A percentile compares a stretch with the other conserved stretches of the same genome.
Evolutionary conservation across 1,284 basidiomycete species (phyloP).

Genomic region (Tausonia pullulans): DNA sequence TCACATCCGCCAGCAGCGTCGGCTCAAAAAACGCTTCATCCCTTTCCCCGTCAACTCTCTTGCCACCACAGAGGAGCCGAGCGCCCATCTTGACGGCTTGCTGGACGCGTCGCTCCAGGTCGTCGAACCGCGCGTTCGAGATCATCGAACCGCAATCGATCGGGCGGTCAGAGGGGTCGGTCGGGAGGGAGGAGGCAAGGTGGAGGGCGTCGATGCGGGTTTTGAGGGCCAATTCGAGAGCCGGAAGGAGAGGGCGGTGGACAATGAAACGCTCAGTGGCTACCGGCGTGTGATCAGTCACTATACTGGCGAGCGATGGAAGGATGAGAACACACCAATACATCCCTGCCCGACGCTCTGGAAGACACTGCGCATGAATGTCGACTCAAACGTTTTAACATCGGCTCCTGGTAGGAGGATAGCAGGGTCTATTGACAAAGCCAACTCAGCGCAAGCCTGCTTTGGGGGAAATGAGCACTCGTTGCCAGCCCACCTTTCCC

Average conservation of each 20-base stretch:
- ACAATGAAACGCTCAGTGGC: conserved; percentile 90
- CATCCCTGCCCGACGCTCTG: conserved; percentile 64
- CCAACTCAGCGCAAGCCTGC: too few species aligned
- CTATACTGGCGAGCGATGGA: conserved; percentile 44
- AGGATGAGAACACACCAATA: conserved; percentile 45
- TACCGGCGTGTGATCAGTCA: conserved; percentile 28
- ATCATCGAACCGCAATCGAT: conserved; percentile 39
- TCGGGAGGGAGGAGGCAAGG: conserved; percentile 37
- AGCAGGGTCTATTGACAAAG: conserved; percentile 35
- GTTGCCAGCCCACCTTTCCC: conserved; percentile 29
- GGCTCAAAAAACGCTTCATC: conserved; percentile 66
- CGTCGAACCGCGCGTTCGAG: conserved; percentile 45
- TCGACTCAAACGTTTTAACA: conserved; percentile 38
- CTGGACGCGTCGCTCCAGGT: conserved; percentile 57
- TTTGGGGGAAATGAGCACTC: too few species aligned
- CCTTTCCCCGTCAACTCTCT: conserved; percentile 52
- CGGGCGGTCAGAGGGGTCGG: conserved; percentile 3
- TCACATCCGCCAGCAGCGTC: conserved; percentile 74
- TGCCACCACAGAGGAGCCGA: conserved; percentile 54
- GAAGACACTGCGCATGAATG: conserved; percentile 61
- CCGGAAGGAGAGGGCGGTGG: conserved; percentile 58
- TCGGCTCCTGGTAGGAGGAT: conserved; percentile 40
- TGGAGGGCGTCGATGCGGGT: conserved; percentile 56
- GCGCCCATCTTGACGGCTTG: conserved; percentile 66
- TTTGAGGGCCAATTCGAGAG: conserved; percentile 53